Conservation (phyloP, 306 rosid genomes). For the Castanea mollissima region DNA sequence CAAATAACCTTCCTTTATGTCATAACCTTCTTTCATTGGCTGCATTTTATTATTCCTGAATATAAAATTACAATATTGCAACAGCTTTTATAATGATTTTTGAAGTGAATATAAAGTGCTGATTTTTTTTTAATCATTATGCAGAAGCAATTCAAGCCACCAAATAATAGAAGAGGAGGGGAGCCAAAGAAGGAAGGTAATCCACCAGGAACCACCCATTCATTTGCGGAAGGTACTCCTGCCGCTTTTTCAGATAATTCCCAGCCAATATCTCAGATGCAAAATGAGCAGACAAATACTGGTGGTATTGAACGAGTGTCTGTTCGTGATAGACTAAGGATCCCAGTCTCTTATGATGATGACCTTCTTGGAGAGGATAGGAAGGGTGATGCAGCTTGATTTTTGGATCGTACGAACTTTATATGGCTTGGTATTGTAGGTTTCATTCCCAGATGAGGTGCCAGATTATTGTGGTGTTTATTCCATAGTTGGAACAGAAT, state of each 20-base stretch:
- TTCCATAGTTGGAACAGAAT: background rate
- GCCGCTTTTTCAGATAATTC: slow-evolving; percentile 15
- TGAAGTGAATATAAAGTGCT: background rate
- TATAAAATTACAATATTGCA: background rate
- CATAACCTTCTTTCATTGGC: background rate
- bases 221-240: background rate
- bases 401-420: slow-evolving; percentile 3
- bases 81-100: background rate
- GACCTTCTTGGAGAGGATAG: slow-evolving; percentile 48
- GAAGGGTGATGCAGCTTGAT: slow-evolving; percentile 31
- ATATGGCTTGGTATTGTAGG: background rate
- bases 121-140: slow-evolving; percentile 20
- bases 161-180: slow-evolving; percentile 30
- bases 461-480: background rate
- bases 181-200: slow-evolving; percentile 35
- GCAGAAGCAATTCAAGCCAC: slow-evolving; percentile 80
- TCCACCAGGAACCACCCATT: slow-evolving; percentile 22
- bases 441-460: background rate
- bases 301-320: slow-evolving; percentile 39
- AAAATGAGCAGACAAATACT: slow-evolving; percentile 38
- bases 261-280: slow-evolving; percentile 13
- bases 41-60: background rate
- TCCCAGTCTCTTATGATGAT: slow-evolving; percentile 79
- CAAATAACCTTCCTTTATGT: background rate
- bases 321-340: slow-evolving; percentile 69